Percentiles rank a stretch among this genome's conserved stretches.
Evolutionary conservation across 805 yeast species (phyloP).

Genomic region (Brettanomyces naardenensis): DNA sequence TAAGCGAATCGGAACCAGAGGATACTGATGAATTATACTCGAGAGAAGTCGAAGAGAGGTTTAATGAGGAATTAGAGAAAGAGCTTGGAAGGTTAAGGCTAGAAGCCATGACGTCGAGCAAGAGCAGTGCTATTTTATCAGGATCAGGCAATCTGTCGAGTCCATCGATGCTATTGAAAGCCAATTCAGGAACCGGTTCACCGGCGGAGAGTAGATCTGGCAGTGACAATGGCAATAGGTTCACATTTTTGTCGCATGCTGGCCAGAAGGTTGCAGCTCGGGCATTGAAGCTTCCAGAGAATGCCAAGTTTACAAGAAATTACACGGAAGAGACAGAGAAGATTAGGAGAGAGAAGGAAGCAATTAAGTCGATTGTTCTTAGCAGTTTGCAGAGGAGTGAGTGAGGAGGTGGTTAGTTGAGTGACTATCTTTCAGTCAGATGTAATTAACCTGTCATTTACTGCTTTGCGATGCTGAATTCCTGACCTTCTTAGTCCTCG

Average conservation of each 20-base stretch:
- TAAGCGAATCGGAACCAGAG: constrained; percentile 11
- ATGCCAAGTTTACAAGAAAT: constrained; percentile 45
- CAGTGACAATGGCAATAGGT: constrained; percentile 19
- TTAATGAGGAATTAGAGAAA: constrained; percentile 34
- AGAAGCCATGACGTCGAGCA: constrained; percentile 32
- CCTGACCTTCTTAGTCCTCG: no score
- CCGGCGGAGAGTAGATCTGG: neutral
- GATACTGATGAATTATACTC: constrained; percentile 16
- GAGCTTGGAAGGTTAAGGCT: constrained; percentile 46
- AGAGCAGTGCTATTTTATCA: constrained; percentile 2
- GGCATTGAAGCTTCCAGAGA: constrained; percentile 42
- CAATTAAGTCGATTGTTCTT: constrained; percentile 48
- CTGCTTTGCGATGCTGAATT: no score
- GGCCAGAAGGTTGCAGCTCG: constrained; percentile 41
- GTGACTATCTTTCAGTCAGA: no score
- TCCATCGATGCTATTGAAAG: constrained; percentile 20
- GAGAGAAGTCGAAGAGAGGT: constrained; percentile 21
- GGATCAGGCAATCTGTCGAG: constrained; percentile 21
- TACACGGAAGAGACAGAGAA: constrained; percentile 43
- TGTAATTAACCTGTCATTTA: no score
- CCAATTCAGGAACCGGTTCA: constrained; percentile 10
- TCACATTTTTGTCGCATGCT: constrained; percentile 47
- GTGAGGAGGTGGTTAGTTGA: neutral
- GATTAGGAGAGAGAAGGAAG: constrained; percentile 44
- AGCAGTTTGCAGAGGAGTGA: constrained; percentile 26